A percentile compares a stretch with the other conserved stretches of the same genome.
phyloP scores from a whole-genome alignment of 176 grass and related monocot genomes.

The Aechmea fasciata region DNA sequence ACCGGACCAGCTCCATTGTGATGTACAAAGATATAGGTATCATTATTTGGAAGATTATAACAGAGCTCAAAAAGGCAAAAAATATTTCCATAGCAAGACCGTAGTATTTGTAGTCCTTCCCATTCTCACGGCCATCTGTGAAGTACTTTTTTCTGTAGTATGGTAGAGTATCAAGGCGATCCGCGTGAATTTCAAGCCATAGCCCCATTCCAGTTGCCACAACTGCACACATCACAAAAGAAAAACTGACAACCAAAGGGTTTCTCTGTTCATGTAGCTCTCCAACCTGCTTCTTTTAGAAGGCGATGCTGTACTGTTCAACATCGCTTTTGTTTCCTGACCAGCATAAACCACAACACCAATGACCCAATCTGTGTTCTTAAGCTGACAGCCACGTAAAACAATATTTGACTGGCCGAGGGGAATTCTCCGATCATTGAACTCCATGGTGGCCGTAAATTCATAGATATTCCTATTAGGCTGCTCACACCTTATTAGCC shows the following conservation, averaged over 20 bases:
- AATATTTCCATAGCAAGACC: slow-evolving; percentile 89
- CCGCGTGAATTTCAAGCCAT: slow-evolving; percentile 68
- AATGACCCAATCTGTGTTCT: slow-evolving; percentile 91
- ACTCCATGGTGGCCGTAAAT: slow-evolving; percentile 94
- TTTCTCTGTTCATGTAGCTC: slow-evolving; percentile 99
- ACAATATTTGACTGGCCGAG: slow-evolving; percentile 98
- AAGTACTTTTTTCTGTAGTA: slow-evolving; percentile 95
- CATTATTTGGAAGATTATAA: slow-evolving; percentile 99
- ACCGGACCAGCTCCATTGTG: slow-evolving; percentile 94
- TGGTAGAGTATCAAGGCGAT: slow-evolving; percentile 75
- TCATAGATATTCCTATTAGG: slow-evolving; percentile 99
- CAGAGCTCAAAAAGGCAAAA: slow-evolving; percentile 99
- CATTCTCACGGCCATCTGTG: slow-evolving; percentile 57
- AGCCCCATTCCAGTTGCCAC: slow-evolving; percentile 96
- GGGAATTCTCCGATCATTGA: slow-evolving; percentile 63
- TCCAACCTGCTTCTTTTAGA: slow-evolving; percentile 96
- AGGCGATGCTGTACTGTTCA: slow-evolving; percentile 93
- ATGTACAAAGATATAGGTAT: slow-evolving; percentile 99
- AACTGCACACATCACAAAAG: slow-evolving; percentile 87
- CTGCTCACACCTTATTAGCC: slow-evolving; percentile 83
- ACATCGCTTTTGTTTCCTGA: slow-evolving; percentile 99
- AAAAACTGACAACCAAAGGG: slow-evolving; percentile 95
- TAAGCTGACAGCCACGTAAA: slow-evolving; percentile 90
- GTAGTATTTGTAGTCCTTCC: slow-evolving; percentile 92
- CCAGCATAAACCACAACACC: slow-evolving; percentile 96